These are phyloP conservation scores for Talaromyces atroroseus DNA, from an alignment of 2,329 filamentous ascomycete genomes.

Conservation along the genomic window DNA sequence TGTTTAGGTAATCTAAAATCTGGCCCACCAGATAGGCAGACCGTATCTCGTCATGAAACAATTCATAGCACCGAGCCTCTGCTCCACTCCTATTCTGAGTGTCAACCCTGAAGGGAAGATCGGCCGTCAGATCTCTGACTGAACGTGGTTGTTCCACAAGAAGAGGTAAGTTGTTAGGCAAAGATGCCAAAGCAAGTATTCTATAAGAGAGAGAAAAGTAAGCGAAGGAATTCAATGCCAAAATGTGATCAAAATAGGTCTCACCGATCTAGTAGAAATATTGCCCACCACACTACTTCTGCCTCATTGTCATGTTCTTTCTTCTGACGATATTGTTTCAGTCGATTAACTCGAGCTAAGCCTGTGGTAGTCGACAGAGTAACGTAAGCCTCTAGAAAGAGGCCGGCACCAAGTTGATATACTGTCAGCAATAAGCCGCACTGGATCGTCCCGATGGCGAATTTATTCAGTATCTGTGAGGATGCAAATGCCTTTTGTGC, in stretches of 20 bases:
- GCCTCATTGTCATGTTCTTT: neutral
- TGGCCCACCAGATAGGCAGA: constrained; percentile 2
- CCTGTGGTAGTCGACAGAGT: constrained; percentile 4
- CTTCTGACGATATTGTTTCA: neutral
- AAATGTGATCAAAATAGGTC: neutral
- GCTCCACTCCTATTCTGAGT: neutral
- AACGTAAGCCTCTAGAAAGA: constrained; percentile 10
- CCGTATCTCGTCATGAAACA: constrained; percentile 3
- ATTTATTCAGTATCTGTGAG: neutral
- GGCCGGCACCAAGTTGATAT: constrained; percentile 10
- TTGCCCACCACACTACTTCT: constrained; percentile 6
- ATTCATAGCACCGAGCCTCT: neutral
- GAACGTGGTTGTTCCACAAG: constrained; percentile 2
- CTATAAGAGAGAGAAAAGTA: neutral
- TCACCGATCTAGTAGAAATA: constrained; percentile 10
- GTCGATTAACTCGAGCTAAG: neutral
- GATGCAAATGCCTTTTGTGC: neutral
- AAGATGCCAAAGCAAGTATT: constrained; percentile 4
- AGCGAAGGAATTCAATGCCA: neutral
- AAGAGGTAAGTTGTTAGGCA: neutral
- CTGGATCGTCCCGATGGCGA: neutral
- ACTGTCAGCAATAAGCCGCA: constrained; percentile 7
- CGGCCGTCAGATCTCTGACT: neutral
- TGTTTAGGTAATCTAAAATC: neutral
- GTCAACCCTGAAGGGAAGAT: neutral